Evolutionary conservation across 352 stramenopile genomes (phyloP).

Genomic region (Phytophthora cactorum): DNA sequence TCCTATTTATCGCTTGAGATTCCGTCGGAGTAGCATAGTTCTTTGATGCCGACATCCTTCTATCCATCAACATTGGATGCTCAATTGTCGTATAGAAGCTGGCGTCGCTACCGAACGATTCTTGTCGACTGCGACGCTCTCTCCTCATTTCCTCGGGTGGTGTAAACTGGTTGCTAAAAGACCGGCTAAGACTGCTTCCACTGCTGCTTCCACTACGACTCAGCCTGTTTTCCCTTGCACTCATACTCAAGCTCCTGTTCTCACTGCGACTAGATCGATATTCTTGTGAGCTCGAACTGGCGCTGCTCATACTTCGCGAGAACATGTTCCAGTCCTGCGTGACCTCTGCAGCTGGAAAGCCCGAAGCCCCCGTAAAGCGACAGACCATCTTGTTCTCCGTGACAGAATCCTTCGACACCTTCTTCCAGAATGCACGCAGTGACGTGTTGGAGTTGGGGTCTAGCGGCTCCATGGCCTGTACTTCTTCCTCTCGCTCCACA

Average conservation of each 20-base stretch:
- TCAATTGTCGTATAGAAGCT: slow-evolving; percentile 43
- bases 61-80: slow-evolving; percentile 5
- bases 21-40: slow-evolving; percentile 27
- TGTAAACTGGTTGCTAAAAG: slow-evolving; percentile 32
- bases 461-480: slow-evolving; percentile 50
- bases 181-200: slow-evolving; percentile 11
- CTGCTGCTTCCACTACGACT: slow-evolving; percentile 28
- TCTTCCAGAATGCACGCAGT: slow-evolving; percentile 63
- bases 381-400: slow-evolving; percentile 75
- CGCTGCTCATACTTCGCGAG: slow-evolving; percentile 24
- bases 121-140: slow-evolving; percentile 16
- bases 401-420: slow-evolving; percentile 55
- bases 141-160: slow-evolving; percentile 16
- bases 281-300: slow-evolving; percentile 28
- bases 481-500: slow-evolving; percentile 51
- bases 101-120: slow-evolving; percentile 31
- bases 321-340: slow-evolving; percentile 21
- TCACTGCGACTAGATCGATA: slow-evolving; percentile 27
- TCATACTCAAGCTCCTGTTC: slow-evolving; percentile 29
- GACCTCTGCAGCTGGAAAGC: background rate
- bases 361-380: slow-evolving; percentile 38
- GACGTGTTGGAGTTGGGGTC: slow-evolving; percentile 41
- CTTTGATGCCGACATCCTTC: slow-evolving; percentile 15
- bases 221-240: slow-evolving; percentile 13
- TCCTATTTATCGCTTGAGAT: slow-evolving; percentile 6